Base-by-base conservation (phyloP, 2,329 filamentous ascomycete genomes). In the Botryotinia calthae region DNA sequence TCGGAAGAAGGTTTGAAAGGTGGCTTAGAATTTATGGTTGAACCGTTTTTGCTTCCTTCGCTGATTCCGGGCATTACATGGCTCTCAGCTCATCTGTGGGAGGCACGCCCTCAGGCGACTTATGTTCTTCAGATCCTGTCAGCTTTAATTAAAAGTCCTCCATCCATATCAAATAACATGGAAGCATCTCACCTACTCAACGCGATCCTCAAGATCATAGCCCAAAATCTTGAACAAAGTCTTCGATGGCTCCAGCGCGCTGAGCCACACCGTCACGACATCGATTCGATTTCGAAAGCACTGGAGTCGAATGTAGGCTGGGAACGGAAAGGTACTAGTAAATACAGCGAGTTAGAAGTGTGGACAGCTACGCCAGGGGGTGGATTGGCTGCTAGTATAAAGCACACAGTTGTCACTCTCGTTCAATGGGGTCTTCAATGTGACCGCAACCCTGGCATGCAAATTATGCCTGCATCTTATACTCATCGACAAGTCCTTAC, bases 11-110 rank as follows among this genome's bases (percentile, higher is more conserved):
- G 86, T 51, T 85, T 96, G 0, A 93, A 91, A 80, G 88, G 89
- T 20, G 93, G 93, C 1, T 84, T 96, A 10, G 93, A 95, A 82
- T 94, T 94, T 78, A 85, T 96, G 18, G 89, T 94, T 4, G 92
- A 95, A 76, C 92, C 93, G 0, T 95, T 95, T 75, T 83, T 96
- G 2, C 83, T 95, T n/a, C 93, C 93, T 0, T 92, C 92, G 0
- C 85, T 96, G 0, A 88, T 95, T 2, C 89, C 91, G 8, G 92
- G 91, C 0, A 87, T 95, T 22, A 86, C 87, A 4, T 95, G 92
- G 84, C 86, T 96, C 74, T 86, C 89, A 1, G 88, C 90, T 71
- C 89, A 92, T 76, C 87, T 94, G 5, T 91, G 90, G 85, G 86
- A 90, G 69, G 87, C 90, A 73, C 87, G 88, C 22, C 85, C 86